Percentiles rank a stretch among this genome's conserved stretches.
Conservation (phyloP, 164 flowering plant species). For the Chimonanthus salicifolius region DNA sequence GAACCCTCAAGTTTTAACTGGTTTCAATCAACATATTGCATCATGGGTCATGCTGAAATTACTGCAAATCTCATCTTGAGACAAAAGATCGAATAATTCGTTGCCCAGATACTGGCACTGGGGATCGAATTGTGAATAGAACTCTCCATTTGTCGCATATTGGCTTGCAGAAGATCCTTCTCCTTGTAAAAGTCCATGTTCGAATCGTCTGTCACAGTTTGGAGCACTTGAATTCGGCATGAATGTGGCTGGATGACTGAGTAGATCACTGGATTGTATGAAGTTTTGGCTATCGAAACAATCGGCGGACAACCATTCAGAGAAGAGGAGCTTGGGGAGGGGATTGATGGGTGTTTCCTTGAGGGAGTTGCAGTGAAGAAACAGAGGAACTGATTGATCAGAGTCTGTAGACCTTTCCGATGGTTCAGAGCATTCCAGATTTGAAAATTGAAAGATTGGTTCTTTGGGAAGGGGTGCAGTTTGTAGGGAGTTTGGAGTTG, state of each 20-base stretch:
- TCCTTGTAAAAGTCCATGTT: constrained; percentile 8
- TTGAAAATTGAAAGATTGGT: constrained; percentile 12
- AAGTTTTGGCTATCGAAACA: constrained; percentile 10
- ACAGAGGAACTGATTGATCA: constrained; percentile 11
- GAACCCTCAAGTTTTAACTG: background rate
- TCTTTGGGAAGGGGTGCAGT: constrained; percentile 7
- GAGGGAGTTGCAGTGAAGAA: constrained; percentile 1
- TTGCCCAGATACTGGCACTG: constrained; percentile 24
- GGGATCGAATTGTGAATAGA: constrained; percentile 21
- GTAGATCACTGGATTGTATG: constrained; percentile 4
- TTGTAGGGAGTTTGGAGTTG: constrained; percentile 16
- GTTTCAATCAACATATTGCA: constrained; percentile 19
- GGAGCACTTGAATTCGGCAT: constrained; percentile 7
- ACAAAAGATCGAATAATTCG: constrained; percentile 26
- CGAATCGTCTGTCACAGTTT: constrained; percentile 12
- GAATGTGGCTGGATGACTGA: constrained; percentile 1
- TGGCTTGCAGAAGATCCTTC: constrained; percentile 18
- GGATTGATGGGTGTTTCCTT: constrained; percentile 9
- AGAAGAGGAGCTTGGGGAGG: constrained; percentile 58
- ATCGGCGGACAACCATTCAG: constrained; percentile 61
- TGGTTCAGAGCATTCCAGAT: constrained; percentile 20
- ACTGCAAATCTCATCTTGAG: constrained; percentile 26
- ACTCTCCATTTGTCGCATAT: constrained; percentile 11
- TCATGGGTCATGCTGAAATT: constrained; percentile 25
- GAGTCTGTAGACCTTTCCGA: constrained; percentile 13